A percentile compares a stretch with the other conserved stretches of the same genome.
phyloP scores from a whole-genome alignment of 2,329 filamentous ascomycete genomes.

The Teratosphaeriaceae sp. region DNA sequence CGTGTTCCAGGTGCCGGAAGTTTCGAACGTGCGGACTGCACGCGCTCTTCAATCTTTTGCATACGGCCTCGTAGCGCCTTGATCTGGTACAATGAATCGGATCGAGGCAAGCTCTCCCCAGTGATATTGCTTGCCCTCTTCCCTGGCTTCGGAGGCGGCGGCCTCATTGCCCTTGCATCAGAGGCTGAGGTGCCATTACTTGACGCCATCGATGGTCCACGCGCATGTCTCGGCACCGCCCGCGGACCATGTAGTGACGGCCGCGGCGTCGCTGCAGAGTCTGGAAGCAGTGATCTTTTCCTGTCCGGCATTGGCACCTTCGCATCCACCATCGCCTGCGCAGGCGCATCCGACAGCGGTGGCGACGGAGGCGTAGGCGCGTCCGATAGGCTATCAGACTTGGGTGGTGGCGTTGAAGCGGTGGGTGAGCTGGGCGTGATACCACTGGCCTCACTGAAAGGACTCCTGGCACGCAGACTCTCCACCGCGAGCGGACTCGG shows the following conservation, averaged over 20 bases:
- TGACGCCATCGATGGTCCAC: slow-evolving; percentile 49
- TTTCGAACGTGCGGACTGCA: slow-evolving; percentile 86
- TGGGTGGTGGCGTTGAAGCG: slow-evolving; percentile 75
- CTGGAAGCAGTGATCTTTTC: slow-evolving; percentile 45
- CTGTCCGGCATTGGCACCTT: slow-evolving; percentile 33
- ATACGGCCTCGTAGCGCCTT: slow-evolving; percentile 92
- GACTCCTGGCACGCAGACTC: slow-evolving; percentile 40
- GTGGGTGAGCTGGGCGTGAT: slow-evolving; percentile 82
- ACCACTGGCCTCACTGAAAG: slow-evolving; percentile 49
- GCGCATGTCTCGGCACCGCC: slow-evolving; percentile 43
- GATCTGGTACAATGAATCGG: slow-evolving; percentile 81
- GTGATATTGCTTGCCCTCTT: slow-evolving; percentile 26
- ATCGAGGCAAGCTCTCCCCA: slow-evolving; percentile 45
- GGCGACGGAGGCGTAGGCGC: slow-evolving; percentile 84
- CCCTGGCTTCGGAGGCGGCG: slow-evolving; percentile 40
- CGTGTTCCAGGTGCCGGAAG: slow-evolving; percentile 71
- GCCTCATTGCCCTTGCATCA: slow-evolving; percentile 27
- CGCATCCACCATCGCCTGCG: slow-evolving; percentile 38
- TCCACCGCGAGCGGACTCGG: slow-evolving; percentile 44
- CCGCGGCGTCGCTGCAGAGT: slow-evolving; percentile 48
- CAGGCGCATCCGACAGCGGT: slow-evolving; percentile 80
- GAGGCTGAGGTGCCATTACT: slow-evolving; percentile 19
- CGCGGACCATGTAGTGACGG: slow-evolving; percentile 37
- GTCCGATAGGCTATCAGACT: slow-evolving; percentile 58
- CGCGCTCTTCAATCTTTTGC: slow-evolving; percentile 89